Evolutionary conservation across 306 rosid genomes (phyloP), one percentile per base, ranked within the genome.

Genomic region (Nissolia schottii): DNA sequence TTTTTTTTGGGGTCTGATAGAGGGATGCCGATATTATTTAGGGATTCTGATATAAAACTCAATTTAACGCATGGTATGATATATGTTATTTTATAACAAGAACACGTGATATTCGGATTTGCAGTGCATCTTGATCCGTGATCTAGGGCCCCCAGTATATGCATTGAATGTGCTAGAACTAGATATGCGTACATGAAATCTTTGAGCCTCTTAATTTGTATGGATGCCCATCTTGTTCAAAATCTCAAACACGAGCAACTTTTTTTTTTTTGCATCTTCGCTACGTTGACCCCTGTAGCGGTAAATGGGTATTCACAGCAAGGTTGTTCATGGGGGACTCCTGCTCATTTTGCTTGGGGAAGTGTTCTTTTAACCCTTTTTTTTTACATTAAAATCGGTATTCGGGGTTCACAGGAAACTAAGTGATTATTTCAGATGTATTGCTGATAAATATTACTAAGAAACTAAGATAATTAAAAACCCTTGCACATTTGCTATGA

Each of bases 21-120:
- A 23, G 34, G 22, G 22, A 16, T 60, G 46, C 7, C 61, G 5
- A 70, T 71, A 58, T 31, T 34, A 34, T 70, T 71, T 28, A 40
- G 66, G 38, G 73, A 55, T 66, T 66, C 50, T 1, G 57, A 59
- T 75, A 53, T 16, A 53, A 32, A 55, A 64, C 27, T 31, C 2
- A 71, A 31, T 31, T 51, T 28, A 37, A 37, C 8, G 19, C 32
- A 45, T 45, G 59, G 29, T 70, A 38, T 35, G n/a, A 13, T 59
- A 14, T 56, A 28, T 58, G 46, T 12, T 53, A 6, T 6, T 53
- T 0, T 53, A 14, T 11, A 48, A 48, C n/a, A n/a, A n/a, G n/a
- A 48, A 7, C 22, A 48, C 54, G 18, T 50, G 28, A 20, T 23
- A 53, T 53, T 53, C 24, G 29, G 31, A 11, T 53, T 3, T 14